Base-by-base conservation (phyloP, 2,329 filamentous ascomycete species). In the Pyrenochaeta sp. region DNA sequence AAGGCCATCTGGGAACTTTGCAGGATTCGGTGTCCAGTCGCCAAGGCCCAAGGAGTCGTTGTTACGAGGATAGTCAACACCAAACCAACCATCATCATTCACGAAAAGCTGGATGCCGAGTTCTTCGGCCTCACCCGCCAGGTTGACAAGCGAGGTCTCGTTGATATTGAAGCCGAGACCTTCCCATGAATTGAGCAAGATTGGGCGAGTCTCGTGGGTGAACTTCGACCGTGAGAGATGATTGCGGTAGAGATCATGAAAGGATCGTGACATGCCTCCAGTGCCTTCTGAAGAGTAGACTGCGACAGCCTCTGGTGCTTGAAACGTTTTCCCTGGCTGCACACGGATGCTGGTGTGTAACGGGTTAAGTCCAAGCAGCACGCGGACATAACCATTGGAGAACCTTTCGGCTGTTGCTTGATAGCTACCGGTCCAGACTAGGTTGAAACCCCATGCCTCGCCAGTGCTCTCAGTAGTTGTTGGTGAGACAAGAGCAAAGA, bases 71-170 rank as follows among this genome's bases (percentile, higher is more conserved):
- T 87, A 83, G 31, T 87, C 76, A n/a, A 79, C 75, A 12, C 87
- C 87, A 42, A 89, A 89, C 87, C 86, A 89, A 3, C 87, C 87
- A 52, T 89, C 87, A 37, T 89, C 87, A 41, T 86, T 81, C 0
- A 89, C 87, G 39, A 89, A 86, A 0, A 89, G 79, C 57, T 83
- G 82, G n/a, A 84, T 80, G 1, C 87, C 87, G 1, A 89, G 77
- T 2, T 80, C 78, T 0, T 86, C 85, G 0, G 86, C 80, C 57
- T 85, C 80, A 35, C 82, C 64, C 0, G 86, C 86, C 0, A 89
- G 76, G 0, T 77, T 75, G 27, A 85, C 81, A 29, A 89, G 80
- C 0, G 79, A 82, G 12, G 76, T 81, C 43, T 84, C 75, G 60
- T 88, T 85, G 68, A 82, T 84, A 58, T 87, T 72, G 60, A 86